Base-by-base conservation (phyloP, 2,329 filamentous ascomycete genomes). In the Calonectria leucothoes region DNA sequence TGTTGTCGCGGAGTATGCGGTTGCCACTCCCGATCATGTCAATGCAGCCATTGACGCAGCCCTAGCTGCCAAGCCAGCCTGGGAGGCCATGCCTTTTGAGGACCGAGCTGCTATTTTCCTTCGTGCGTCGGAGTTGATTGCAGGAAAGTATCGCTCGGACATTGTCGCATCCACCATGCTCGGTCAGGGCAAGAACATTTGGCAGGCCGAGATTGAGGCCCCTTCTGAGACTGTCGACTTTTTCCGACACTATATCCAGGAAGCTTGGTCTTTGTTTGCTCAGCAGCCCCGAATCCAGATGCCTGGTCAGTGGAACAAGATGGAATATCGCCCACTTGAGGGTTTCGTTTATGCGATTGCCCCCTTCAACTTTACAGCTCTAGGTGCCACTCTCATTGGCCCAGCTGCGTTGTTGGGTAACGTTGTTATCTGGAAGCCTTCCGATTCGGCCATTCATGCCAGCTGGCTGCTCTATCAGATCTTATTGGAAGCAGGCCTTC, bases 341-440 rank as follows among this genome's bases (percentile, higher is more conserved):
- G 85, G 85, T 0, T 86, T 86, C 71, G 84, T 87, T 14, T 86
- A 85, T 55, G 81, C 85, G 20, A 76, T 86, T 4, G 83, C 84
- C 0, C 85, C 85, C 4, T 87, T 87, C 78, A 87, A 87, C 79
- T 86, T 86, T 69, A 86, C 85, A 0, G 85, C 85, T 0, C 80
- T 86, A 23, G 85, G 82, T 14, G 85, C 79, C 4, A 85, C 81
- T 55, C 78, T 86, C 2, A 75, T 85, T 12, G 81, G 80, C 5
- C 82, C 77, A 0, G 83, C 85, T 17, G 82, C 82, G 0, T 65
- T 87, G 0, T 71, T 86, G 69, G 85, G 85, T 2, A 87, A 86
- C 35, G 85, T 86, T 0, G 84, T 87, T 0, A 35, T 86, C 27
- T 86, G 85, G 85, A 86, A 86, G 75, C 85, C 85, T 11, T 83